Evolutionary conservation across 768 basidiomycete genomes (phyloP).

Genomic region (Amanita jacksonii): DNA sequence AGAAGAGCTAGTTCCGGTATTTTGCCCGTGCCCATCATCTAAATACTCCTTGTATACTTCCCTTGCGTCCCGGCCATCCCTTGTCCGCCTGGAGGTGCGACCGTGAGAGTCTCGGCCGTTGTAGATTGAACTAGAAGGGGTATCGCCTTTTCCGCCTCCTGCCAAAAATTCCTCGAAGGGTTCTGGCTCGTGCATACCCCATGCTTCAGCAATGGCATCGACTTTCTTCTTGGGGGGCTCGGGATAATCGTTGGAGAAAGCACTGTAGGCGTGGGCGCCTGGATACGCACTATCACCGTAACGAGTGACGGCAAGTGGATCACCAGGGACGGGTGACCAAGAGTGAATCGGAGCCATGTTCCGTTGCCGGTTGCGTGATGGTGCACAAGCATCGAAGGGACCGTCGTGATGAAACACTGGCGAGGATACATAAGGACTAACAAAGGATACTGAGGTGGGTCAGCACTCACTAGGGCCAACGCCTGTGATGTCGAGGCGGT

Average conservation of each 20-base stretch:
- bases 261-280: conserved; percentile 33
- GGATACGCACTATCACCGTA: conserved; percentile 45
- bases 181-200: conserved; percentile 90
- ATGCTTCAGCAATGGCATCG: conserved; percentile 84
- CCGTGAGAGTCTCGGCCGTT: conserved; percentile 41
- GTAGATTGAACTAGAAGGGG: conserved; percentile 60
- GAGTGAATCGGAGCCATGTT: conserved; percentile 78
- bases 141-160: conserved; percentile 52
- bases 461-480: conserved; percentile 67
- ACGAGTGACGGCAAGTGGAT: conserved; percentile 26
- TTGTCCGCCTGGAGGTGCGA: conserved; percentile 25
- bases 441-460: conserved; percentile 10
- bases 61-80: conserved; percentile 34
- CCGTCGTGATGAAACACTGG: conserved; percentile 90
- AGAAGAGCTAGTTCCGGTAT: conserved; percentile 3
- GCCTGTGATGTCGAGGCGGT: conserved; percentile 79
- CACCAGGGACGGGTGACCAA: conserved; percentile 41
- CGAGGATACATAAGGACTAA: conserved; percentile 7
- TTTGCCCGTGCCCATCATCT: conserved; percentile 22
- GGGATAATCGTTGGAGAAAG: conserved; percentile 41
- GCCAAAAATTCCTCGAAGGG: conserved; percentile 87
- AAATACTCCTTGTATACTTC: conserved; percentile 22
- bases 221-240: conserved; percentile 76
- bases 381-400: conserved; percentile 87
- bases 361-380: conserved; percentile 76